These are phyloP conservation scores for Biancaea sappan DNA, from an alignment of 306 rosid genomes.

Conservation along the genomic window DNA sequence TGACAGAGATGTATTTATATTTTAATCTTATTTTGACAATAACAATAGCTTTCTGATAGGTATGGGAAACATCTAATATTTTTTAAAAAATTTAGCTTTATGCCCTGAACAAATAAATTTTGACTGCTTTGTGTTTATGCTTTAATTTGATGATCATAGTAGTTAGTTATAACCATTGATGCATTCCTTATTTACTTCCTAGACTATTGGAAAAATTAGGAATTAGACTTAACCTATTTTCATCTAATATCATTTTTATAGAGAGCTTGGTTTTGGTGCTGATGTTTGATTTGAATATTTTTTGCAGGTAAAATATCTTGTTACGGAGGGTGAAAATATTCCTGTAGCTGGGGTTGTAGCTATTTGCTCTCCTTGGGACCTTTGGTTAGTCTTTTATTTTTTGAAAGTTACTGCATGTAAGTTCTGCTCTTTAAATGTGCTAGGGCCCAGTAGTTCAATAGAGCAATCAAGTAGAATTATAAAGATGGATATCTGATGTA, in stretches of 20 bases:
- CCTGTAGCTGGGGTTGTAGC: slow-evolving; percentile 95
- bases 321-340: slow-evolving; percentile 81
- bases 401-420: slow-evolving; percentile 23
- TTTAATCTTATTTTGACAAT: neutral
- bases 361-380: slow-evolving; percentile 94
- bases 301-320: slow-evolving; percentile 87
- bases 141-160: slow-evolving; percentile 1
- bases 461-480: too few species aligned
- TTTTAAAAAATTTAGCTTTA: neutral
- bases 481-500: too few species aligned
- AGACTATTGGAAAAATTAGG: slow-evolving; percentile 9
- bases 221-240: slow-evolving; percentile 11
- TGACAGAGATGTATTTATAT: neutral
- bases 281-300: slow-evolving; percentile 33
- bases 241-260: neutral
- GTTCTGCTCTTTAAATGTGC: slow-evolving; percentile 24
- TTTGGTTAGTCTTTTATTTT: slow-evolving; percentile 71
- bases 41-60: neutral
- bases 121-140: slow-evolving; percentile 20
- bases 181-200: slow-evolving; percentile 10
- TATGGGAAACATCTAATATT: neutral
- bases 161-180: slow-evolving; percentile 10
- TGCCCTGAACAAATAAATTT: neutral
- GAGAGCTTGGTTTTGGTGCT: slow-evolving; percentile 16
- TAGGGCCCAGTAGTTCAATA: too few species aligned